Evolutionary conservation across 441 rosid genomes (phyloP).

Genomic region (Bocquillonia castaneifolia): DNA sequence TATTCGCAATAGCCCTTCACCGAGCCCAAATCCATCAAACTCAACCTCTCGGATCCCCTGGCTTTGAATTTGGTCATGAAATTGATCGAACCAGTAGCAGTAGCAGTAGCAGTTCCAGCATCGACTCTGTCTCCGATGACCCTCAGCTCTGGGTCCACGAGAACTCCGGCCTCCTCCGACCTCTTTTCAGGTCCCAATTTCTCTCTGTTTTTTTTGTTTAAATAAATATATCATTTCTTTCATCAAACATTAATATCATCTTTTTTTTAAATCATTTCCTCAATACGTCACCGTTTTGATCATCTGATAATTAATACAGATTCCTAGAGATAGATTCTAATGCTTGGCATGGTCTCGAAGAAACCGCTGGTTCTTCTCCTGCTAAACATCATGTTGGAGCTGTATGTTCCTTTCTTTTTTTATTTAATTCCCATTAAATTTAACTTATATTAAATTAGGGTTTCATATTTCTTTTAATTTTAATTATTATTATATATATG

Average conservation of each 20-base stretch:
- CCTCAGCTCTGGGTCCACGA: constrained; percentile 76
- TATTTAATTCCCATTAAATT: background rate
- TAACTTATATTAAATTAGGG: background rate
- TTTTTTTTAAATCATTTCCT: too few relatives aligned
- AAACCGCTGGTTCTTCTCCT: constrained; percentile 73
- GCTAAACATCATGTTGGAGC: constrained; percentile 79
- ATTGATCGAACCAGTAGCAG: constrained; percentile 26
- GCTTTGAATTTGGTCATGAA: constrained; percentile 34
- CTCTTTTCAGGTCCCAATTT: constrained; percentile 59
- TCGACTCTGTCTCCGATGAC: constrained; percentile 63
- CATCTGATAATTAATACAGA: constrained; percentile 28
- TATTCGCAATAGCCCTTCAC: constrained; percentile 67
- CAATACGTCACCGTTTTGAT: too few relatives aligned
- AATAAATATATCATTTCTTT: too few relatives aligned
- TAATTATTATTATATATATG: constrained; percentile 6
- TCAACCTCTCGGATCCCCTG: constrained; percentile 38
- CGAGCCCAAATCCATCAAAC: constrained; percentile 66
- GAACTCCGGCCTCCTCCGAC: constrained; percentile 62
- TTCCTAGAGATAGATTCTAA: constrained; percentile 55
- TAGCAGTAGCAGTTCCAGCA: constrained; percentile 42
- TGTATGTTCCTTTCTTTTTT: too few relatives aligned
- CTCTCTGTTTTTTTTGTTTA: background rate
- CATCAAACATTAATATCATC: too few relatives aligned
- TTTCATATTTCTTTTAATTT: background rate
- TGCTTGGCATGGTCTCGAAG: constrained; percentile 79